A percentile compares a stretch with the other conserved stretches of the same genome.
Evolutionary conservation across 768 basidiomycete genomes (phyloP).

Genomic region (Scleroderma citrinum): DNA sequence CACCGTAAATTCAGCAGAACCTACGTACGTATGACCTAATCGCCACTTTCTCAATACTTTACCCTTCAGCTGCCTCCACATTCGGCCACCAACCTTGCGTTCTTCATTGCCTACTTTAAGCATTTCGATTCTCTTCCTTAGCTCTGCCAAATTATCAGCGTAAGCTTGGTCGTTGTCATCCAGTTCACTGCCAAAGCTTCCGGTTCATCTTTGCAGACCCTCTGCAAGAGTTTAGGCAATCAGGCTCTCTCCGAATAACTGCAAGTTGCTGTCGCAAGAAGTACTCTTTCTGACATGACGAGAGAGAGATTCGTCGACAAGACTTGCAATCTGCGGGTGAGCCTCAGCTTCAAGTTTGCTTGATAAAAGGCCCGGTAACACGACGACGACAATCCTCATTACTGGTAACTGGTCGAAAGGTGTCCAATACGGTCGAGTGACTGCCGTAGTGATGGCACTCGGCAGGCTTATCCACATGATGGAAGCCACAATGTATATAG

Average conservation of each 20-base stretch:
- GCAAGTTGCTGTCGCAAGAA: constrained; percentile 81
- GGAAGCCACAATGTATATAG: constrained; percentile 55
- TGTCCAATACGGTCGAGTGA: constrained; percentile 36
- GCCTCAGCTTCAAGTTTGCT: constrained; percentile 79
- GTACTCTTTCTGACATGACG: constrained; percentile 85
- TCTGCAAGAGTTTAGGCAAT: constrained; percentile 38
- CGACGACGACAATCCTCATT: constrained; percentile 57
- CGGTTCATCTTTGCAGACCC: constrained; percentile 11
- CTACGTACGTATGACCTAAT: constrained; percentile 75
- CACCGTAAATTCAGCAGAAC: too few relatives aligned
- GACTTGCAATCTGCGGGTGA: constrained; percentile 70
- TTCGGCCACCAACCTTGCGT: constrained; percentile 72
- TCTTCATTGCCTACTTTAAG: constrained; percentile 73
- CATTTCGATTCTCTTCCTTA: constrained; percentile 68
- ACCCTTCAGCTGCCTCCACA: constrained; percentile 78
- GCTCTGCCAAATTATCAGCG: constrained; percentile 69
- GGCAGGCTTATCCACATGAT: constrained; percentile 71
- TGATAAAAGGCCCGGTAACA: constrained; percentile 65
- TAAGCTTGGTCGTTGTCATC: constrained; percentile 79
- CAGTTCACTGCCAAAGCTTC: constrained; percentile 39
- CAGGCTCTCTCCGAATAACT: constrained; percentile 70
- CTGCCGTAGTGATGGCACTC: constrained; percentile 16
- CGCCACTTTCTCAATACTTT: constrained; percentile 88
- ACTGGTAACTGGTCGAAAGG: constrained; percentile 55
- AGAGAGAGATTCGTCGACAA: constrained; percentile 78